A percentile compares a stretch with the other conserved stretches of the same genome.
phyloP scores from a whole-genome alignment of 2,329 filamentous ascomycete species.

The Penicillium sp. region DNA sequence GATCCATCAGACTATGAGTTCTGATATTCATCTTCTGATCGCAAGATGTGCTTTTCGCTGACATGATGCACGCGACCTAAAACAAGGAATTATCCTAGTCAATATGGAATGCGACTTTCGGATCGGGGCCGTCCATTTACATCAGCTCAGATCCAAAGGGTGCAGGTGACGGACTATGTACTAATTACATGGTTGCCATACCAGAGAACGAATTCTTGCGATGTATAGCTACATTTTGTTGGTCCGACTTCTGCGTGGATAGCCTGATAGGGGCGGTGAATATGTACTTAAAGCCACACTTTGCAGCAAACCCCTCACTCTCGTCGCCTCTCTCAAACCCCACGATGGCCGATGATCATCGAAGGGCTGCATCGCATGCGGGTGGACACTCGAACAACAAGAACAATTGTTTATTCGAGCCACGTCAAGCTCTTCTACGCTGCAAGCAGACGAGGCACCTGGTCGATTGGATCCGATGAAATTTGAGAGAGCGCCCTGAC shows the following conservation, averaged over 20 bases:
- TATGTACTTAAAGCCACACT: too few relatives aligned
- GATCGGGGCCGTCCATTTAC: too few relatives aligned
- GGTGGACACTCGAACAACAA: constrained; percentile 4
- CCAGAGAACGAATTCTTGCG: too few relatives aligned
- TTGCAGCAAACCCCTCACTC: too few relatives aligned
- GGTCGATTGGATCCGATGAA: constrained; percentile 3
- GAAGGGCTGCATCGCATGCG: background rate
- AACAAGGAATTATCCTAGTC: background rate
- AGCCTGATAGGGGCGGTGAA: too few relatives aligned
- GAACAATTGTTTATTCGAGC: background rate
- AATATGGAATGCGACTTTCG: background rate
- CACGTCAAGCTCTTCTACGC: constrained; percentile 7
- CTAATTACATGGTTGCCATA: too few relatives aligned
- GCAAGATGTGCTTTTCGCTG: background rate
- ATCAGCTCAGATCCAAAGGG: too few relatives aligned
- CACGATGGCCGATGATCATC: background rate
- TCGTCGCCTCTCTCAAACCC: too few relatives aligned
- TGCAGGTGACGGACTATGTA: too few relatives aligned
- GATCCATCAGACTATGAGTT: background rate
- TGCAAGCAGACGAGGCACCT: background rate
- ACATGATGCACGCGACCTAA: background rate
- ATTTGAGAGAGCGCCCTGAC: constrained; percentile 15
- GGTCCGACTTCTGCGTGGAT: too few relatives aligned
- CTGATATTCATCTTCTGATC: background rate
- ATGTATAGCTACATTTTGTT: too few relatives aligned